Evolutionary conservation across 1,284 basidiomycete genomes (phyloP).

Genomic region (Melampsora allii-populina): DNA sequence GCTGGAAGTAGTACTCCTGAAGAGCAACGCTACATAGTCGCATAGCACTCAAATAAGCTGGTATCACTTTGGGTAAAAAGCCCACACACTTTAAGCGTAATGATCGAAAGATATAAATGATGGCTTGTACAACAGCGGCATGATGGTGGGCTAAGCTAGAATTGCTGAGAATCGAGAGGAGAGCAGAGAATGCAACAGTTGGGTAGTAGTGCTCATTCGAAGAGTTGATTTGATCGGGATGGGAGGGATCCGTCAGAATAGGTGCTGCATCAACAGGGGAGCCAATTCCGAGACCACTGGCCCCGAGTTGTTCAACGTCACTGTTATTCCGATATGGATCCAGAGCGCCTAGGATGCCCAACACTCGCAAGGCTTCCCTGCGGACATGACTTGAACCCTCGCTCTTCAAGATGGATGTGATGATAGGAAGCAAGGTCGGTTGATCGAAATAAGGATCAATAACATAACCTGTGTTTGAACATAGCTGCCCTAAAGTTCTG

Average conservation of each 20-base stretch:
- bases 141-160: constrained; percentile 79
- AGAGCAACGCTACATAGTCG: constrained; percentile 70
- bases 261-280: constrained; percentile 46
- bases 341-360: constrained; percentile 94
- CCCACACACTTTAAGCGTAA: constrained; percentile 95
- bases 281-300: constrained; percentile 23
- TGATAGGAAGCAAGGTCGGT: constrained; percentile 79
- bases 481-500: constrained; percentile 89
- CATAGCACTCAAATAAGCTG: constrained; percentile 88
- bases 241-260: constrained; percentile 59
- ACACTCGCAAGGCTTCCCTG: constrained; percentile 83
- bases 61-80: constrained; percentile 94
- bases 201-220: constrained; percentile 90
- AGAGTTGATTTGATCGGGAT: constrained; percentile 58
- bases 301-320: constrained; percentile 55
- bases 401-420: constrained; percentile 80
- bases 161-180: constrained; percentile 85
- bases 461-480: constrained; percentile 92
- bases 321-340: constrained; percentile 90
- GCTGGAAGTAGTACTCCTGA: constrained; percentile 93
- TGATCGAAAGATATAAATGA: constrained; percentile 99
- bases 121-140: constrained; percentile 86
- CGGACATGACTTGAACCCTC: constrained; percentile 69
- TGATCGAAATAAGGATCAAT: constrained; percentile 86
- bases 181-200: constrained; percentile 85